phyloP scores from a whole-genome alignment of 2,329 filamentous ascomycete genomes.

The Ampelomyces quisqualis region DNA sequence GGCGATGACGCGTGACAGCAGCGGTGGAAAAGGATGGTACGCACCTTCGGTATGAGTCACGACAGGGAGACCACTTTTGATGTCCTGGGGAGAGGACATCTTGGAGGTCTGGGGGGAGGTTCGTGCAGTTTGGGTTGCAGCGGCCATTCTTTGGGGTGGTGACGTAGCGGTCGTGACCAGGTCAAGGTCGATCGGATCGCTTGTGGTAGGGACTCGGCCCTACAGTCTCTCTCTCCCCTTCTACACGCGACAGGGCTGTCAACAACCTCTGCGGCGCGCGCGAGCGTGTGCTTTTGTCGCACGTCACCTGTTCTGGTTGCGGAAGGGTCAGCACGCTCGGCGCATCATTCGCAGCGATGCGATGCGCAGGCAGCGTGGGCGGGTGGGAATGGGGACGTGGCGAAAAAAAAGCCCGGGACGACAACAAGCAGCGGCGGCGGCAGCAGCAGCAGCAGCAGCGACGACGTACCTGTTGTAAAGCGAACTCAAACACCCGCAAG shows the following conservation, averaged over 20 bases:
- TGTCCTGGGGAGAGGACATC: constrained; percentile 44
- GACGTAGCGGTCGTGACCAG: constrained; percentile 37
- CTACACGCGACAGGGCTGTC: constrained; percentile 20
- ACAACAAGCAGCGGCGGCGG: constrained; percentile 5
- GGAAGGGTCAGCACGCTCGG: constrained; percentile 15
- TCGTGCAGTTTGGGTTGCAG: constrained; percentile 38
- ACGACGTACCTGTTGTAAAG: constrained; percentile 31
- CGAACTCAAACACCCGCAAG: constrained; percentile 23
- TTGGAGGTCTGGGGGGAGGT: constrained; percentile 41
- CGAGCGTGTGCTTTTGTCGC: constrained; percentile 7
- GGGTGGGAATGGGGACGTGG: constrained; percentile 21
- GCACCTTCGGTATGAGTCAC: constrained; percentile 41
- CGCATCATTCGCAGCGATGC: constrained; percentile 3
- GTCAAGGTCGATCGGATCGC: constrained; percentile 36
- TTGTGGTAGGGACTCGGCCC: constrained; percentile 31
- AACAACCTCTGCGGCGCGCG: constrained; percentile 11
- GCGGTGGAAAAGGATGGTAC: constrained; percentile 15
- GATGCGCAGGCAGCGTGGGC: constrained; percentile 3
- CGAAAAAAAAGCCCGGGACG: constrained; percentile 10
- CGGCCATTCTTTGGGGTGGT: constrained; percentile 39
- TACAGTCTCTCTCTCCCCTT: constrained; percentile 25
- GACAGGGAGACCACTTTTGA: constrained; percentile 36
- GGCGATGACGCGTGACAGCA: constrained; percentile 1
- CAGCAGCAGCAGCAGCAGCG: constrained; percentile 20
- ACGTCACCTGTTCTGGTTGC: constrained; percentile 9